Base-by-base conservation (phyloP, 2,329 filamentous ascomycete species). In the Paecilomyces sp. region DNA sequence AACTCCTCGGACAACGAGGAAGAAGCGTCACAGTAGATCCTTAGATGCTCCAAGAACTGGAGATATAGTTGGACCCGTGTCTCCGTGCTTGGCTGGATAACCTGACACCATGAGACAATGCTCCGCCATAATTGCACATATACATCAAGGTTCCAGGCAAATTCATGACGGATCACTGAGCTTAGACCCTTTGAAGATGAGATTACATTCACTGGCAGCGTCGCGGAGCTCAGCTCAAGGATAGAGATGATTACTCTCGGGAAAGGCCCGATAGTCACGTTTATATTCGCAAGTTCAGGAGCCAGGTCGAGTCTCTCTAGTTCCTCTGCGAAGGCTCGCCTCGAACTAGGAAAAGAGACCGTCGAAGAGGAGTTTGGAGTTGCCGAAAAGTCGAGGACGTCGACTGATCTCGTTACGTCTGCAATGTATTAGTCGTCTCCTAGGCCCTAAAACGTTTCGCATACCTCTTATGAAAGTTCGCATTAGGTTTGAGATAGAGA, bases 351-450 rank as follows among this genome's bases (percentile, higher is more conserved):
- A 57, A 75, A 61, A 65, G 24, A 72, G 33, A 15, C 60, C 65
- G 31, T 54, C 34, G 18, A 52, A 31, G 33, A 52, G 60, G 22
- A 60, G 28, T 30, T 59, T 58, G 30, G 54, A 61, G 41, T 8
- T 47, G 41, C 15, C 18, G 59, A 62, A 36, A 57, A 30, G 51
- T 72, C 64, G 2, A 66, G 58, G 34, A 61, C 61, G 60, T 81
- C 78, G 47, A 83, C 63, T 15, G 75, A 73, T 58, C 65, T 65
- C 13, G 82, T 57, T 13, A 81, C 74, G 64, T 79, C 82, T 84
- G 64, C 36, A 57, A 53, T 24, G 33, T 15, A 61, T 72, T 61
- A 70, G 66, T 60, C 22, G 24, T 36, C 55, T 34, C 51, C 41
- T 9, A 41, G 33, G 41, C 52, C 3, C 34, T 30, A 36, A 52